phyloP scores from a whole-genome alignment of 768 basidiomycete genomes.

The Candolleomyces efflorescens region DNA sequence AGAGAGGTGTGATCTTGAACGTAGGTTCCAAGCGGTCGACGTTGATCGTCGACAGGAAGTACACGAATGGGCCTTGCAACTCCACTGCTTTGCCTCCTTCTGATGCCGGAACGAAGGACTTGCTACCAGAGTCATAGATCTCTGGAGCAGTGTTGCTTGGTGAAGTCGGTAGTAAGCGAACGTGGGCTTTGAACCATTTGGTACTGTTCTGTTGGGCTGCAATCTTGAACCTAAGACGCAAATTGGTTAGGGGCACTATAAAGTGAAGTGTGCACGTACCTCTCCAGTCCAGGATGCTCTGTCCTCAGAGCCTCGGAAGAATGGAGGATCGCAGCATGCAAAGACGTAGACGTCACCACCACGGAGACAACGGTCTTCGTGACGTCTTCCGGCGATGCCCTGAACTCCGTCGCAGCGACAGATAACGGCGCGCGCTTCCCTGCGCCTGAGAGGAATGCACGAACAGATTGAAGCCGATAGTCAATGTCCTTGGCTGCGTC shows the following conservation, averaged over 20 bases:
- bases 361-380: constrained; percentile 38
- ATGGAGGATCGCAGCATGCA: constrained; percentile 82
- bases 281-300: constrained; percentile 68
- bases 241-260: constrained; percentile 4
- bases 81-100: constrained; percentile 27
- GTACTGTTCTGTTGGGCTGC: constrained; percentile 75
- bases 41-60: constrained; percentile 80
- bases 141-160: constrained; percentile 38
- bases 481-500: not conserved
- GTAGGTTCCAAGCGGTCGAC: constrained; percentile 82
- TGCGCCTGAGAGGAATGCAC: constrained; percentile 39
- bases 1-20: constrained; percentile 74
- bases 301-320: constrained; percentile 75
- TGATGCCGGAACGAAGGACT: constrained; percentile 42
- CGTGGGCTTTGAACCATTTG: constrained; percentile 62
- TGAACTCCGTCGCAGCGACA: constrained; percentile 49
- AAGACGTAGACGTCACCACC: constrained; percentile 81
- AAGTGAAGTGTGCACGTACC: constrained; percentile 23
- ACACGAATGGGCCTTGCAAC: constrained; percentile 70
- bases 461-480: not conserved
- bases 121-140: constrained; percentile 53
- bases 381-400: constrained; percentile 16
- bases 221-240: constrained; percentile 63
- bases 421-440: constrained; percentile 37
- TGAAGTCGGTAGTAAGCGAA: constrained; percentile 48